Conservation (phyloP, 441 rosid genomes). For the Corymbia calophylla region DNA sequence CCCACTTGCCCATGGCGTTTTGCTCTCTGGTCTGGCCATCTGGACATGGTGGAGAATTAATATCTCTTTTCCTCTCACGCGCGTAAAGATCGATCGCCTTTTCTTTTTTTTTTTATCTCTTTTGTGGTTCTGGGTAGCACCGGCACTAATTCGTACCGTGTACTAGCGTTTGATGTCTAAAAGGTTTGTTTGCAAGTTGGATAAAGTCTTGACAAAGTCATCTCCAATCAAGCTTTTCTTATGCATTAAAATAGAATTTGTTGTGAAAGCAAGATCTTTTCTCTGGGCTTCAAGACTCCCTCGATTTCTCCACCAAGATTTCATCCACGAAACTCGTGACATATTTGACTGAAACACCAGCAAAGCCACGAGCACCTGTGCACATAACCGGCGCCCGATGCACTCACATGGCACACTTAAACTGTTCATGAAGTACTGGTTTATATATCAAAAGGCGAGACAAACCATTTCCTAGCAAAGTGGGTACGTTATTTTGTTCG, state of each 20-base stretch:
- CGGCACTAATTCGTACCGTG: not conserved
- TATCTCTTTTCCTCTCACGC: not conserved
- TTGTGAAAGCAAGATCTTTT: not conserved
- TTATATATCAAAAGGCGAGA: not conserved
- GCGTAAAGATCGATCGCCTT: not conserved
- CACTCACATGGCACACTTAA: not conserved
- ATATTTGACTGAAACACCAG: not conserved
- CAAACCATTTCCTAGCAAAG: not conserved
- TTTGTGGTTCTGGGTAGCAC: not conserved
- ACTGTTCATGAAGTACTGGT: not conserved
- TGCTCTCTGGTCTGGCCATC: not conserved
- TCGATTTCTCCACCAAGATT: not conserved
- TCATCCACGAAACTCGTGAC: not conserved
- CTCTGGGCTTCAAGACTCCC: not conserved
- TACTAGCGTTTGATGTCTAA: not conserved
- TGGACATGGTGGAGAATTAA: not conserved
- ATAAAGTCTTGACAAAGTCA: not conserved
- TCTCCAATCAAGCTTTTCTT: not conserved
- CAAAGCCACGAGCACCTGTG: not conserved
- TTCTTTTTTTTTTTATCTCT: not conserved
- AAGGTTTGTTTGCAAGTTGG: not conserved
- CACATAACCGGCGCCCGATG: not conserved
- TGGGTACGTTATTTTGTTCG: not conserved
- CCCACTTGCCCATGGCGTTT: not conserved
- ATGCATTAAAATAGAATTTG: not conserved